Conservation (phyloP, 192 early-diverging fungal species). For the Entomortierella chlamydospora region DNA sequence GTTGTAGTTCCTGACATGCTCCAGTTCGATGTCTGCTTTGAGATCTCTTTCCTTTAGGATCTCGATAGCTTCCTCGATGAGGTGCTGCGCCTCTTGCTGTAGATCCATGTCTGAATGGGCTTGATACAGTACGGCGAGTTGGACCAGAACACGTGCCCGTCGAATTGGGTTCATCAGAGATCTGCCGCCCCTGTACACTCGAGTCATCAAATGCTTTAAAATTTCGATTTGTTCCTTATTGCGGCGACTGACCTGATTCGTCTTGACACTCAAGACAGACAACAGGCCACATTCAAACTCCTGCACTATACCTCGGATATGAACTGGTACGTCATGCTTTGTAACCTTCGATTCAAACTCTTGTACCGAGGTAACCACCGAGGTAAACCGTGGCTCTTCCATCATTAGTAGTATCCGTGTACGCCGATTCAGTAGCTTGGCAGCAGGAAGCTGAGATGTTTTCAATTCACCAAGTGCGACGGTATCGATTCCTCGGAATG, state of each 20-base stretch:
- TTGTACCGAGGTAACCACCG: slow-evolving; percentile 1
- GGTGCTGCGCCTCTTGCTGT: slow-evolving; percentile 18
- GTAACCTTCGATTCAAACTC: slow-evolving; percentile 20
- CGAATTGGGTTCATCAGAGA: slow-evolving; percentile 38
- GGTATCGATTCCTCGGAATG: slow-evolving; percentile 23
- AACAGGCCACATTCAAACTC: slow-evolving; percentile 35
- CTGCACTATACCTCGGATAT: slow-evolving; percentile 31
- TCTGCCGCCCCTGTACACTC: slow-evolving; percentile 19
- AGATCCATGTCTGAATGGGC: background rate
- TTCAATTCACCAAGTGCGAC: background rate
- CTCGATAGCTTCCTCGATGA: slow-evolving; percentile 50
- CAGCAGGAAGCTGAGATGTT: slow-evolving; percentile 12
- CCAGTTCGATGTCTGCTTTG: slow-evolving; percentile 52
- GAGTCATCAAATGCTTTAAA: slow-evolving; percentile 9
- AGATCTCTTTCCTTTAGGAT: slow-evolving; percentile 50
- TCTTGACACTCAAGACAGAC: slow-evolving; percentile 19
- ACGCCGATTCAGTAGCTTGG: slow-evolving; percentile 37
- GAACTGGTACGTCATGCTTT: background rate
- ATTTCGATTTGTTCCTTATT: slow-evolving; percentile 28
- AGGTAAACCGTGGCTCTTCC: slow-evolving; percentile 11
- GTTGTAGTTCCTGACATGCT: slow-evolving; percentile 62
- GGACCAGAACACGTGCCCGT: slow-evolving; percentile 46
- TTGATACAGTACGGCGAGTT: slow-evolving; percentile 32
- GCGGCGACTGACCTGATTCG: slow-evolving; percentile 12
- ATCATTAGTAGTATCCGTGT: slow-evolving; percentile 18